Evolutionary conservation across 169 alveolate species (phyloP).

Genomic region (Plasmodium adleri): DNA sequence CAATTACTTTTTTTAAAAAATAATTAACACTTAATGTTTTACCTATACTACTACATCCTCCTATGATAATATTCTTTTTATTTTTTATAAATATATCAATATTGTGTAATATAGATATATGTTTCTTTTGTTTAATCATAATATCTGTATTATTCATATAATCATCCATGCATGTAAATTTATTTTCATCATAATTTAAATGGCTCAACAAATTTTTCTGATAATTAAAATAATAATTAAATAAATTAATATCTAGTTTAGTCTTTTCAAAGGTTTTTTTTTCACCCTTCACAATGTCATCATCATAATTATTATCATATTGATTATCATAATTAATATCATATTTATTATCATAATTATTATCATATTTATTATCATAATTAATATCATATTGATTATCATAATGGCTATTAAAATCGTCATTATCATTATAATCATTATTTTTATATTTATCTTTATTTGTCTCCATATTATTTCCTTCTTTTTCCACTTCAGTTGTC

Average conservation of each 20-base stretch:
- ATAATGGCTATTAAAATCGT: neutral
- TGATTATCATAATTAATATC: neutral
- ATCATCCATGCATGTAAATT: conserved; percentile 60
- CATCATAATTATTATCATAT: neutral
- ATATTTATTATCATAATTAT: neutral
- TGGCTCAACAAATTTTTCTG: conserved; percentile 63
- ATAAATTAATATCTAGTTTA: conserved; percentile 25
- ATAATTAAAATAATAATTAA: conserved; percentile 63
- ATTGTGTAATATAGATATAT: conserved; percentile 57
- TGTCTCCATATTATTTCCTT: neutral
- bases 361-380: neutral
- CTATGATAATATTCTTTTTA: conserved; percentile 50
- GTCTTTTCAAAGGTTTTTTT: neutral
- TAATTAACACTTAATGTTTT: conserved; percentile 62
- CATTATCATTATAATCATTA: neutral
- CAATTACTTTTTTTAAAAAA: conserved; percentile 46
- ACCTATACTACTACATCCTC: conserved; percentile 71
- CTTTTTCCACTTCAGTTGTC: neutral
- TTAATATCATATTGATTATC: neutral
- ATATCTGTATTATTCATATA: conserved; percentile 31
- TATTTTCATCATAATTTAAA: conserved; percentile 36
- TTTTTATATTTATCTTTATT: neutral
- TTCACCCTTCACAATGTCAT: neutral
- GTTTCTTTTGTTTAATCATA: conserved; percentile 65
- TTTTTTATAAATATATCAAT: conserved; percentile 67